Percentiles rank a stretch among this genome's conserved stretches.
These are phyloP conservation scores for Aspergillus bridgeri DNA, from an alignment of 495 filamentous ascomycete genomes.

Conservation along the genomic window DNA sequence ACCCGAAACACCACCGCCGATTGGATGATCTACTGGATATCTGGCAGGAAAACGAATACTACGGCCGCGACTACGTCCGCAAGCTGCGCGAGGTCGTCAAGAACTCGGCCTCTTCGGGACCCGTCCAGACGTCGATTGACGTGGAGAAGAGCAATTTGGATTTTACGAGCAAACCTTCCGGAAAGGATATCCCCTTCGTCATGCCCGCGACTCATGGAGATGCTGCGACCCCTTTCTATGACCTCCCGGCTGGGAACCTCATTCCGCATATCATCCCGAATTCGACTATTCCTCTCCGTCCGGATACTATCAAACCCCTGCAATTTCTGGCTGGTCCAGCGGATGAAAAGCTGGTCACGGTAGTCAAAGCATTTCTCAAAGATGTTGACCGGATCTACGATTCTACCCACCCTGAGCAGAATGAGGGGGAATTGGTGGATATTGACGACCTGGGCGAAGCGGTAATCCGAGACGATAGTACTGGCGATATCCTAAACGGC, in stretches of 20 bases:
- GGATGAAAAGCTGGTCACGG: conserved; percentile 57
- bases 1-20: conserved; percentile 64
- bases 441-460: conserved; percentile 72
- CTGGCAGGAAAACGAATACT: conserved; percentile 74
- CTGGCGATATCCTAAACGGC: conserved; percentile 55
- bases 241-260: conserved; percentile 80
- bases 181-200: conserved; percentile 58
- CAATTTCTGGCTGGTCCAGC: conserved; percentile 71
- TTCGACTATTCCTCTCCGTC: conserved; percentile 67
- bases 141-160: conserved; percentile 20
- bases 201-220: conserved; percentile 81
- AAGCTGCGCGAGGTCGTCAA: conserved; percentile 58
- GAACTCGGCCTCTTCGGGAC: conserved; percentile 38
- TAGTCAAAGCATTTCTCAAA: conserved; percentile 64
- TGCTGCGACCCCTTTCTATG: conserved; percentile 69
- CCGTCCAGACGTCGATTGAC: conserved; percentile 25
- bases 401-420: conserved; percentile 33
- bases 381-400: conserved; percentile 65
- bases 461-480: conserved; percentile 56
- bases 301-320: conserved; percentile 68
- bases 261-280: conserved; percentile 75
- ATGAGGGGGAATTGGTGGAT: conserved; percentile 45
- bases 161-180: conserved; percentile 27
- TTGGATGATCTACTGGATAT: conserved; percentile 62
- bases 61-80: conserved; percentile 51